Conservation (phyloP, 106 monocot genomes). For the Ottelia alismoides region DNA sequence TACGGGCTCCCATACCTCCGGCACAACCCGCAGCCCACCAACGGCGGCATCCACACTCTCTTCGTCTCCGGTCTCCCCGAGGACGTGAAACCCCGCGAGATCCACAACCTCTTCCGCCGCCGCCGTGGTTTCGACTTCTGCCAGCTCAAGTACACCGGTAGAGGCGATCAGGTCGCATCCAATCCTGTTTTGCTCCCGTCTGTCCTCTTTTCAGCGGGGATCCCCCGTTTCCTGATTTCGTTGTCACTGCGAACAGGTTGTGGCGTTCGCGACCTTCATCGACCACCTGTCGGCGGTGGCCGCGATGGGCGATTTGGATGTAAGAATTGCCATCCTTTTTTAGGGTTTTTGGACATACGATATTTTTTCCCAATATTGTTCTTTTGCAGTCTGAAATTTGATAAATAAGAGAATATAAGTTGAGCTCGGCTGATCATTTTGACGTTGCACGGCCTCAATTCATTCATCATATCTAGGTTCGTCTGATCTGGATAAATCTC, state of each 20-base stretch:
- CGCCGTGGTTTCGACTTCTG: conserved; percentile 57
- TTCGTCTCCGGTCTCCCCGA: conserved; percentile 78
- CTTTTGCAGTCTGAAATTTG: conserved; percentile 1
- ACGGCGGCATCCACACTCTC: conserved; percentile 56
- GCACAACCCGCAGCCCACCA: no score
- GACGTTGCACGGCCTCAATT: no score
- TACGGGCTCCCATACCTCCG: no score
- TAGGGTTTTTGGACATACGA: no score
- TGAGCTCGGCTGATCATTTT: no score
- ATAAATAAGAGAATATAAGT: no score
- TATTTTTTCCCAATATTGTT: background rate
- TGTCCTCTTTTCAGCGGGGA: no score
- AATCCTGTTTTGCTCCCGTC: no score
- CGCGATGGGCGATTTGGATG: conserved; percentile 57
- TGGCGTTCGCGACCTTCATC: conserved; percentile 74
- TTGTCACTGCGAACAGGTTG: conserved; percentile 32
- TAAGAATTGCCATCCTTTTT: conserved; percentile 18
- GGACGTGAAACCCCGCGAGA: conserved; percentile 82
- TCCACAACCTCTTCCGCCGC: conserved; percentile 78
- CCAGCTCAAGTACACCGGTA: conserved; percentile 82
- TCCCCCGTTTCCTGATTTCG: no score
- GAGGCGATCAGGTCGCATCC: conserved; percentile 51
- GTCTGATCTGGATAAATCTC: no score
- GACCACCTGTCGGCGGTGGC: conserved; percentile 65
- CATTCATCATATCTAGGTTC: no score